Base-by-base conservation (phyloP, 2,329 filamentous ascomycete species). In the Verticillium longisporum region DNA sequence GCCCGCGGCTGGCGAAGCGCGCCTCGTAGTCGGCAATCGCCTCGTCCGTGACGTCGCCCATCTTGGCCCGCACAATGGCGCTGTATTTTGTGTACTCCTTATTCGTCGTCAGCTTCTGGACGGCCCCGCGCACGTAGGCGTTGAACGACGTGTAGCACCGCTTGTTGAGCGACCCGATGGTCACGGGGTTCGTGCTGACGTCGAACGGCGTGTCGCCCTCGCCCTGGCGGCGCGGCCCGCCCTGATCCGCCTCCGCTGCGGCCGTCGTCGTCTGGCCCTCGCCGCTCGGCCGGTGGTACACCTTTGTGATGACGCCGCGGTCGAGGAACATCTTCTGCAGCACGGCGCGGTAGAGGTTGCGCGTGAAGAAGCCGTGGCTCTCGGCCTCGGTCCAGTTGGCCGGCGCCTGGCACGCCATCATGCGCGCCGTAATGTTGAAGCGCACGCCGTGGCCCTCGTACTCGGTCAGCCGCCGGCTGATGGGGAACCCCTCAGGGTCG, bases 341-440 rank as follows among this genome's bases (percentile, higher is more conserved):
- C 0, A 98, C 80, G 0, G 95, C 91, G 55, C 95, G 90, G 78
- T 89, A 99, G 75, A 95, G 97, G 73, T 99, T 95, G 0, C 94
- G 85, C 0, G 88, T 91, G 78, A 99, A 98, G 77, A 98, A 99
- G 7, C 80, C 82, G 58, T 92, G 89, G 71, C 91, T 96, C 63
- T 97, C 93, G 33, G 82, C 78, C 31, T 81, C 79, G 2, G 89
- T 90, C 95, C 95, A 99, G 77, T 99, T 99, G 62, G 88, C 82
- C 1, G 95, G 93, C 7, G 95, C 95, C 77, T 99, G 95, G 57
- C 96, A 93, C 2, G 94, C 94, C 94, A 98, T 97, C 89, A 97
- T 97, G 55, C 95, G 86, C 1, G 95, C 92, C 4, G 95, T 99
- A 71, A 98, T 97, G 74, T 99, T 98, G 61, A 98, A 81, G 31